phyloP scores from a whole-genome alignment of 306 rosid genomes.

The Prunus mongolica region DNA sequence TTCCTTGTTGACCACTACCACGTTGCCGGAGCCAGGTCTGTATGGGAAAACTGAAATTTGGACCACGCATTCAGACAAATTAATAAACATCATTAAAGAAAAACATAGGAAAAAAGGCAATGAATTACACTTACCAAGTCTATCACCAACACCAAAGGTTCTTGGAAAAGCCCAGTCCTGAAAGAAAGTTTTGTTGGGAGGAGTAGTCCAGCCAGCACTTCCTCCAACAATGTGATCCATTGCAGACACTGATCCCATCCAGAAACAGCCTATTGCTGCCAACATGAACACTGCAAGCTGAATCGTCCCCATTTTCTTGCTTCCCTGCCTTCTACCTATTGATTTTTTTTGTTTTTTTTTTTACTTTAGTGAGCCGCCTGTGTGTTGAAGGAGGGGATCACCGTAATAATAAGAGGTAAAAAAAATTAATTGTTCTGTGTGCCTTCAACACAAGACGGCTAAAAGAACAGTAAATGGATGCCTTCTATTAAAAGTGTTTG shows the following conservation, averaged over 20 bases:
- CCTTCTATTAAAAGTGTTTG: conserved; percentile 8
- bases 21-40: conserved; percentile 39
- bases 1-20: conserved; percentile 32
- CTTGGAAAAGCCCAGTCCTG: conserved; percentile 48
- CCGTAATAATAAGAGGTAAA: neutral
- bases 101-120: neutral
- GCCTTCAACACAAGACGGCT: conserved; percentile 4
- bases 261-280: conserved; percentile 18
- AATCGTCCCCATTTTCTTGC: conserved; percentile 31
- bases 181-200: conserved; percentile 27
- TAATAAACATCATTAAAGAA: no score
- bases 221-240: conserved; percentile 64
- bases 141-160: conserved; percentile 59
- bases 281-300: conserved; percentile 17
- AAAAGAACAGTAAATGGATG: neutral
- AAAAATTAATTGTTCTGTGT: neutral
- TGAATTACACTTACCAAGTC: conserved; percentile 39
- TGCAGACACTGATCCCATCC: conserved; percentile 34
- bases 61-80: neutral
- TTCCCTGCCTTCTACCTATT: neutral
- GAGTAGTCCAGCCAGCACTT: conserved; percentile 57
- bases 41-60: conserved; percentile 53
- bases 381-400: conserved; percentile 16
- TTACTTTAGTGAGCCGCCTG: neutral
- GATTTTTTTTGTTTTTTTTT: neutral